Percentiles rank a stretch among this genome's conserved stretches.
Evolutionary conservation across 2,329 filamentous ascomycete genomes (phyloP).

Genomic region (Aspergillus alliaceus): DNA sequence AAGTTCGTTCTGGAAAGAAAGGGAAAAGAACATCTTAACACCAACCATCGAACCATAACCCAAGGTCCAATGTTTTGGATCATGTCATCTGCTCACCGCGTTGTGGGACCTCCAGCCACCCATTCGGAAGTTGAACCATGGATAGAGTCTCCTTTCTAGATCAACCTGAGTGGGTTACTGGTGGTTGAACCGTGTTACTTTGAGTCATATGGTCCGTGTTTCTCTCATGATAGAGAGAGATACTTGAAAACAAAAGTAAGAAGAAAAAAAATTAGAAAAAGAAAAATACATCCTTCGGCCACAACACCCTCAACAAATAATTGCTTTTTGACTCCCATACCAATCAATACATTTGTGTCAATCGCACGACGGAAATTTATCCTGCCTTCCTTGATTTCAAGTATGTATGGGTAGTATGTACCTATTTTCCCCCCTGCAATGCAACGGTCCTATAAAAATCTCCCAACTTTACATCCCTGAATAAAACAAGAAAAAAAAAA

Average conservation of each 20-base stretch:
- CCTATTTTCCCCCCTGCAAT: background rate
- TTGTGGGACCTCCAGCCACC: conserved; percentile 14
- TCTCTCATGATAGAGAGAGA: background rate
- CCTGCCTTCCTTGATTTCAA: too few species aligned
- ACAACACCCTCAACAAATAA: background rate
- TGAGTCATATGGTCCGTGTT: background rate
- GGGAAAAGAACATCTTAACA: too few species aligned
- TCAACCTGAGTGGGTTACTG: background rate
- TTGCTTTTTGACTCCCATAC: background rate
- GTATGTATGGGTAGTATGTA: background rate
- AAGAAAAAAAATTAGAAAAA: background rate
- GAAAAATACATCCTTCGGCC: background rate
- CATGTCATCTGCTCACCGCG: conserved; percentile 14
- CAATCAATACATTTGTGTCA: background rate
- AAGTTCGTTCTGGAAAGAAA: too few species aligned
- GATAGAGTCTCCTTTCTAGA: background rate
- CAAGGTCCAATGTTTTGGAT: conserved; percentile 3
- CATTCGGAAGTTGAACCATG: conserved; percentile 12
- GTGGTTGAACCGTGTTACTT: background rate
- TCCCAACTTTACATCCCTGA: background rate
- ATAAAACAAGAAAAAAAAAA: background rate
- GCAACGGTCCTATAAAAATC: background rate
- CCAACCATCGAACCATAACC: background rate
- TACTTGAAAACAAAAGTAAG: background rate
- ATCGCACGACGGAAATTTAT: too few species aligned